These are phyloP conservation scores for Epipyxis sp. DNA, from an alignment of 108 stramenopile species.

Conservation along the genomic window DNA sequence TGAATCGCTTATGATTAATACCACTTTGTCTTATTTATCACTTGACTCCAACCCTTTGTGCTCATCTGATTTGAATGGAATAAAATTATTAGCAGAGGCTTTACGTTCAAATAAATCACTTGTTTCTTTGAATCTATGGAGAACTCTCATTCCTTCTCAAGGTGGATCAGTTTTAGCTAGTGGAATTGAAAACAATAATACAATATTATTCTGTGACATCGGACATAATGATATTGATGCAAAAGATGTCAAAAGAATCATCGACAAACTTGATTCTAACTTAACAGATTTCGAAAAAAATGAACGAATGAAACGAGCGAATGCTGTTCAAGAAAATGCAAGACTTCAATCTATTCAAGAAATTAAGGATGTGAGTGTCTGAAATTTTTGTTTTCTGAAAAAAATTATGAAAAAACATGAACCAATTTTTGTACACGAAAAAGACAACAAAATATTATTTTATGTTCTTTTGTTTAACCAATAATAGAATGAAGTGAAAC, in stretches of 20 bases:
- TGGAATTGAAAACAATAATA: background rate
- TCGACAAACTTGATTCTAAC: conserved; percentile 24
- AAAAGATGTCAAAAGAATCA: background rate
- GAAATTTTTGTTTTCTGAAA: too few species aligned
- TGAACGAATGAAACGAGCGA: conserved; percentile 2
- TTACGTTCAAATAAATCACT: background rate
- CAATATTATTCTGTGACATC: conserved; percentile 24
- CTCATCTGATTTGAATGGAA: background rate
- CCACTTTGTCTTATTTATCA: conserved; percentile 17
- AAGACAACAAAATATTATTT: too few species aligned
- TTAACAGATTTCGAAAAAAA: background rate
- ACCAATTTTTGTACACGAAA: too few species aligned
- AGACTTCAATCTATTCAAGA: too few species aligned
- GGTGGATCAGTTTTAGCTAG: conserved; percentile 1
- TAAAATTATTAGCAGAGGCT: background rate
- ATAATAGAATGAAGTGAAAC: conserved; percentile 5
- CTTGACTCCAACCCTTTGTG: conserved; percentile 31
- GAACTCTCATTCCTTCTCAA: background rate
- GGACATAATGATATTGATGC: conserved; percentile 8
- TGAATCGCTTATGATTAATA: conserved; percentile 12
- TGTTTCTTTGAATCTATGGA: conserved; percentile 32
- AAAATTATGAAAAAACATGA: too few species aligned
- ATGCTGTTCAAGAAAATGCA: too few species aligned
- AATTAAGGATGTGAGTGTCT: too few species aligned
- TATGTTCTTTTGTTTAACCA: too few species aligned